Percentiles rank a stretch among this genome's conserved stretches.
phyloP scores from a whole-genome alignment of 352 stramenopile species.

The Stramenopiles sp. region DNA sequence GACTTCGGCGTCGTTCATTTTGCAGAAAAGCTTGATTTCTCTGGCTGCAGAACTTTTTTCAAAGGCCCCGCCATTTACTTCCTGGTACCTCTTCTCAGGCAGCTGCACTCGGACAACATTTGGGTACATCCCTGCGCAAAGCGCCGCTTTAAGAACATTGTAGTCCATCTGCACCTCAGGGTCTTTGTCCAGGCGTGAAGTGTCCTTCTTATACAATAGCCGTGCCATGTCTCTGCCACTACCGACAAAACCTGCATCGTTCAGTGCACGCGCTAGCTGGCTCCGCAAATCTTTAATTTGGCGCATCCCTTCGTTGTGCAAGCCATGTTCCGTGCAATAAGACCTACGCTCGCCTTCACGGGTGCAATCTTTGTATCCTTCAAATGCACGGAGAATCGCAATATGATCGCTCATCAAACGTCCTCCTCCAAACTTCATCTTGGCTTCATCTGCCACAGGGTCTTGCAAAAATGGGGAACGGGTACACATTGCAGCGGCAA shows the following conservation, averaged over 20 bases:
- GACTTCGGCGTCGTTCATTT: conserved; percentile 14
- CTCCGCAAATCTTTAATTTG: conserved; percentile 27
- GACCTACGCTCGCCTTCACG: conserved; percentile 34
- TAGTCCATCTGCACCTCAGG: conserved; percentile 14
- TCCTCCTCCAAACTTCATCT: conserved; percentile 38
- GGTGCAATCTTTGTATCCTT: conserved; percentile 43
- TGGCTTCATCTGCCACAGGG: not conserved
- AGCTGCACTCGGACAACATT: conserved; percentile 75
- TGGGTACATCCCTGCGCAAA: conserved; percentile 62
- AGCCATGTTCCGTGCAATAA: conserved; percentile 41
- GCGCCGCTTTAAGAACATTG: conserved; percentile 36
- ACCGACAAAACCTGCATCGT: conserved; percentile 31
- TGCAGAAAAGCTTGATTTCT: conserved; percentile 62
- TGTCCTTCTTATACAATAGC: conserved; percentile 44
- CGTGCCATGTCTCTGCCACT: conserved; percentile 46
- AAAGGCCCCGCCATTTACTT: conserved; percentile 62
- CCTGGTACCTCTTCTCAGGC: conserved; percentile 77
- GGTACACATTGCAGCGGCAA: conserved; percentile 48
- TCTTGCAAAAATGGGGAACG: conserved; percentile 9
- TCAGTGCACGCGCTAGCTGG: conserved; percentile 29
- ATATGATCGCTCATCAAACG: conserved; percentile 37
- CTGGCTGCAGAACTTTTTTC: conserved; percentile 70
- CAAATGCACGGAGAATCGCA: conserved; percentile 43
- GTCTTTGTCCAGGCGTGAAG: conserved; percentile 38
- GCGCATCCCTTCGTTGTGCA: conserved; percentile 43